Base-by-base conservation (phyloP, 805 yeast species). In the Pichia phayaonensis region DNA sequence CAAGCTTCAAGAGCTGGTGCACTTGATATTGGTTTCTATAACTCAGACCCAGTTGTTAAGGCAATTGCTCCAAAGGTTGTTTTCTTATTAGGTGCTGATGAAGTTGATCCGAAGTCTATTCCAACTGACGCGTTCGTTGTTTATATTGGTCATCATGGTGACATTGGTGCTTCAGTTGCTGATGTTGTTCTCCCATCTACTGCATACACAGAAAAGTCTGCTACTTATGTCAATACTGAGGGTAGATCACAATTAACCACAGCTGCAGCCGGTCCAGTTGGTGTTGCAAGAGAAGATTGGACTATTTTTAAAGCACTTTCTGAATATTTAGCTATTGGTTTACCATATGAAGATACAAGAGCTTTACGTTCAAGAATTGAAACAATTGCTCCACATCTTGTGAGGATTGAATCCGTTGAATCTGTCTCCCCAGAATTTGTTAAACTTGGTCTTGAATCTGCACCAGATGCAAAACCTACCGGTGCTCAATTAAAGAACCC, bases 61-160 rank as follows among this genome's bases (percentile, higher is more conserved):
- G 54, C 69, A 27, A 69, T 76, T 46, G 69, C 70, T 59, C 86
- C 95, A 51, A 88, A 87, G 72, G 75, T 88, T 65, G 77, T 87
- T 48, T 88, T 85, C 72, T 73, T 87, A 60, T 75, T 87, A 49
- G 94, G 92, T 42, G 95, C 96, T 36, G 96, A 87, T 67, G 95
- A 88, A 69, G 67, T 86, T 55, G 70, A 75, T 54, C 79, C 82
- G 54, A 70, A 75, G 52, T 84, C 84, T 53, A 79, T 87, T 59
- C 95, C 95, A 57, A 73, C 75, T 66, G 94, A 87, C 65, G 88
- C 96, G 4, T 88, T 87, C 66, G 96, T 88, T 29, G 82, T 87
- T 48, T 87, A 87, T 71, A 89, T 87, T 71, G 96, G 96, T 50
- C 95, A 88, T 69, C 95, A 87, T 69, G 96, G 96, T 71, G 96